Percentiles rank a stretch among this genome's conserved stretches.
Evolutionary conservation across 345 rosid genomes (phyloP).

Genomic region (Pistacia integerrima): DNA sequence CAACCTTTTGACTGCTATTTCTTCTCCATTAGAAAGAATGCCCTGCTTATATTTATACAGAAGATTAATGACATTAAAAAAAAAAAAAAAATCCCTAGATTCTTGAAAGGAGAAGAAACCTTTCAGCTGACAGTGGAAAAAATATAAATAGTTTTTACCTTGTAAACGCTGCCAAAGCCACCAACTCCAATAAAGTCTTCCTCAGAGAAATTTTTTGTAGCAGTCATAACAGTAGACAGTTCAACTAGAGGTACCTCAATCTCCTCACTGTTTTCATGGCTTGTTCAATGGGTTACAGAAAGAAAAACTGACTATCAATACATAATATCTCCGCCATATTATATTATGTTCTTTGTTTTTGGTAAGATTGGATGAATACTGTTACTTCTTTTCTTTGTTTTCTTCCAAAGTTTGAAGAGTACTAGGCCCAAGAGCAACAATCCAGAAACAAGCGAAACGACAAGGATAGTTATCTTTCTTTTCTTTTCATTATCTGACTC

Average conservation of each 20-base stretch:
- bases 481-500: background rate
- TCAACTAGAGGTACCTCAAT: conserved; percentile 30
- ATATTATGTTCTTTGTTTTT: background rate
- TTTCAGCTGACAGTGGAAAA: background rate
- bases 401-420: background rate
- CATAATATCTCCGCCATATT: background rate
- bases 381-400: conserved; percentile 3
- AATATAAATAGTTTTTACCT: background rate
- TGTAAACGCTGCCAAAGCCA: conserved; percentile 37
- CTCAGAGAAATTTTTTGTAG: conserved; percentile 31
- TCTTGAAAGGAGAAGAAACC: background rate
- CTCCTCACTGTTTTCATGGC: conserved; percentile 8
- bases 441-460: background rate
- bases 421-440: background rate
- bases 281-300: background rate
- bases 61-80: too few relatives aligned
- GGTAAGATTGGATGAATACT: background rate
- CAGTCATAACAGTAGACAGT: conserved; percentile 24
- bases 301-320: background rate
- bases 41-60: conserved; percentile 19
- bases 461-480: background rate
- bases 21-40: conserved; percentile 25
- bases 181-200: conserved; percentile 36
- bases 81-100: too few relatives aligned
- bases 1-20: conserved; percentile 41